Evolutionary conservation across 179 eudicot species (phyloP).

Genomic region (Patellifolia procumbens): DNA sequence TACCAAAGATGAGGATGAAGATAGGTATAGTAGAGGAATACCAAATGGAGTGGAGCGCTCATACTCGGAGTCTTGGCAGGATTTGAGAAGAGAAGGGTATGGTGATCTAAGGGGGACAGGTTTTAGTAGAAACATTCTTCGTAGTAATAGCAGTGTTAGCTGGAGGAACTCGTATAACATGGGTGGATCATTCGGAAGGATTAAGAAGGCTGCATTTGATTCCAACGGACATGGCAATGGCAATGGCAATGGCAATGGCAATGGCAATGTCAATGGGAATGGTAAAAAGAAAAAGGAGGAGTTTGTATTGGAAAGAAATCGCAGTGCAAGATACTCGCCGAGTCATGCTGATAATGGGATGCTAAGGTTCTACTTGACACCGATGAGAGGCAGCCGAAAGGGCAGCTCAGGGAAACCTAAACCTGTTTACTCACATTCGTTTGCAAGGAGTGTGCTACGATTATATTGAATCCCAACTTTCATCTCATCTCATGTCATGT

Average conservation of each 20-base stretch:
- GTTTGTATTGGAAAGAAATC: slow-evolving; percentile 64
- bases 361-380: slow-evolving; percentile 69
- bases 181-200: slow-evolving; percentile 49
- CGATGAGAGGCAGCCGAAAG: slow-evolving; percentile 69
- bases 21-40: slow-evolving; percentile 51
- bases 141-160: slow-evolving; percentile 92
- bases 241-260: slow-evolving; percentile 39
- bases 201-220: slow-evolving; percentile 45
- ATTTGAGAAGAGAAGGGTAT: slow-evolving; percentile 48
- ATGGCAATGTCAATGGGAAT: slow-evolving; percentile 40
- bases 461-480: slow-evolving; percentile 47
- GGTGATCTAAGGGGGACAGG: slow-evolving; percentile 49
- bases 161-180: slow-evolving; percentile 62
- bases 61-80: slow-evolving; percentile 83
- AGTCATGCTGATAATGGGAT: slow-evolving; percentile 68
- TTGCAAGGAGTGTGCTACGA: slow-evolving; percentile 69
- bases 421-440: slow-evolving; percentile 63
- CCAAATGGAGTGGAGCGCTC: slow-evolving; percentile 80
- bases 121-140: slow-evolving; percentile 43
- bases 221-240: slow-evolving; percentile 39
- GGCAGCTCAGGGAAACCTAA: slow-evolving; percentile 47
- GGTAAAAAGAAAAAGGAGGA: slow-evolving; percentile 59
- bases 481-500: slow-evolving; percentile 11
- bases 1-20: slow-evolving; percentile 69
- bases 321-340: slow-evolving; percentile 81